Evolutionary conservation across 768 basidiomycete species (phyloP), one percentile per base, ranked within the genome.

Genomic region (Psilocybe cyanescens): DNA sequence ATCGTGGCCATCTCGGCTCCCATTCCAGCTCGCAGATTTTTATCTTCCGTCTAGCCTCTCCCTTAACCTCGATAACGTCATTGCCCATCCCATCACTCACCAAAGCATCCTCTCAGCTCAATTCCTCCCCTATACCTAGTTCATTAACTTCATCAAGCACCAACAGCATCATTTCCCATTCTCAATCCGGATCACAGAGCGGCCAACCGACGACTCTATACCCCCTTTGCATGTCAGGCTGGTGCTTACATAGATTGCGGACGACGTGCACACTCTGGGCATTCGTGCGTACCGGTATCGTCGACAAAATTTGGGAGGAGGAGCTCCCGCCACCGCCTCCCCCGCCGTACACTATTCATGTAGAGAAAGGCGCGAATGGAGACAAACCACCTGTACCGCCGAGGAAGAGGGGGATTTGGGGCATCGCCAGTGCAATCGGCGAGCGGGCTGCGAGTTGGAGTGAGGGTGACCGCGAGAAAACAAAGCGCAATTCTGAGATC

Each of bases 201-300:
- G 54, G 69, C 54, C 61, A 76, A 58, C 68, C 76, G 2, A 73
- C 63, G 31, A 81, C 85, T 2, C 81, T 89, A 16, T 92, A 97
- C 72, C 93, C 95, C 1, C 78, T 97, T 2, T 97, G 95, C 68
- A 78, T 83, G 9, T 85, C 84, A 16, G 88, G 91, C n/a, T 97
- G 94, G 89, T 97, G 95, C 72, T 79, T 97, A 14, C 77, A 83
- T 4, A 85, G 95, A 7, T 79, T 97, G 17, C 86, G 95, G 11
- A 82, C 89, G 39, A 94, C 95, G n/a, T 96, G 94, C 73, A 90
- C 89, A 3, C 77, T 97, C 12, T 97, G 95, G 94, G 86, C 90
- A 16, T 97, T 92, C 68, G 87, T 97, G 54, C 85, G 94, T 24
- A 87, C 86, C 0, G 86, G 90, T 8, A 79, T 97, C 57, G 80